Conservation (phyloP, 768 basidiomycete genomes). For the Pulveroboletus sp. region DNA sequence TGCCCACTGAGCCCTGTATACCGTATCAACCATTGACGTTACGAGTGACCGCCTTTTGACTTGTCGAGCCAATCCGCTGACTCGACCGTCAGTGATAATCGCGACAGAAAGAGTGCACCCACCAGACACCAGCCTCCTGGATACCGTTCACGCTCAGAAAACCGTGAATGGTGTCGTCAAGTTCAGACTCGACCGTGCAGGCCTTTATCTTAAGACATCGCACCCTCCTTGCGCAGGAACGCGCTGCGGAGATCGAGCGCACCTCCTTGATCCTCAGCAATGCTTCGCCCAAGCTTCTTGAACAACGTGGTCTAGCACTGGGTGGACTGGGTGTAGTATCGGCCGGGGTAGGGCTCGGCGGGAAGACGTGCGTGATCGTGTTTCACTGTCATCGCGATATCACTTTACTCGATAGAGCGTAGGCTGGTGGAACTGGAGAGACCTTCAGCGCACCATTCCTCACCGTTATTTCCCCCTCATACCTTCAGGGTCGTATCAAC, state of each 20-base stretch:
- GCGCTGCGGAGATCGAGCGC: constrained; percentile 79
- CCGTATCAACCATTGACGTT: too few species aligned
- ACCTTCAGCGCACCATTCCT: constrained; percentile 73
- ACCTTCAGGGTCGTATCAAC: constrained; percentile 57
- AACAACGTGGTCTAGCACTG: constrained; percentile 80
- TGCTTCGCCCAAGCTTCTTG: constrained; percentile 79
- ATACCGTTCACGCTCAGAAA: neutral
- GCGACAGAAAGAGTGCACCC: too few species aligned
- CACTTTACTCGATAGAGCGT: constrained; percentile 31
- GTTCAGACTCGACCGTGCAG: constrained; percentile 33
- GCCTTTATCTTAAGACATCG: constrained; percentile 68
- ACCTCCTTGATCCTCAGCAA: constrained; percentile 76
- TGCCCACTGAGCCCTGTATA: too few species aligned
- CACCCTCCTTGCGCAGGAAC: constrained; percentile 62
- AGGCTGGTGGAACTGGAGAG: constrained; percentile 86
- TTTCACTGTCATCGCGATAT: neutral
- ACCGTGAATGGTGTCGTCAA: constrained; percentile 4
- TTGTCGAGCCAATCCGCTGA: too few species aligned
- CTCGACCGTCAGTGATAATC: too few species aligned
- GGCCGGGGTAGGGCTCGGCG: constrained; percentile 83
- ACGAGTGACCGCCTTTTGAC: too few species aligned
- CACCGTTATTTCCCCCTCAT: constrained; percentile 75
- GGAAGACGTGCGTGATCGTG: constrained; percentile 65
- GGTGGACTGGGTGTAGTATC: constrained; percentile 64
- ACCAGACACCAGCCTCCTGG: too few species aligned